phyloP scores from a whole-genome alignment of 2,329 filamentous ascomycete genomes.

The Phialophora tarda region DNA sequence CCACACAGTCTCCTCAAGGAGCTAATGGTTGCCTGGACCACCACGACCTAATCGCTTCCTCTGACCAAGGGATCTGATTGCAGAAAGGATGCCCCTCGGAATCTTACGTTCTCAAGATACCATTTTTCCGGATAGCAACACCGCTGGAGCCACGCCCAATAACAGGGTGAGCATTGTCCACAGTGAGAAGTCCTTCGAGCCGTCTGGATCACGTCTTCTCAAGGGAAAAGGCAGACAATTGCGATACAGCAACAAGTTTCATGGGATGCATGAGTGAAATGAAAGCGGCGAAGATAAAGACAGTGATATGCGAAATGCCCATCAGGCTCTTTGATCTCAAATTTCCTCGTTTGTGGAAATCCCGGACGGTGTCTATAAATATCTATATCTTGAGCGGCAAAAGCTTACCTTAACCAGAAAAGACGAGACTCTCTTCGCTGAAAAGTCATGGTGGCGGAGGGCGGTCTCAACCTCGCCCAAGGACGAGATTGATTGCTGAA shows the following conservation, averaged over 20 bases:
- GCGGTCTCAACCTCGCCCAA: background rate
- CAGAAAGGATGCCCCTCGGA: background rate
- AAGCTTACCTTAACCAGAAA: background rate
- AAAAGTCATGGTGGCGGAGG: background rate
- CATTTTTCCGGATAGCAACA: too few relatives aligned
- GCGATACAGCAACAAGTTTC: background rate
- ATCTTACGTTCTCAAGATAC: background rate
- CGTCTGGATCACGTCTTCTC: background rate
- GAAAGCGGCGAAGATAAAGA: background rate
- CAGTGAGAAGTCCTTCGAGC: too few relatives aligned
- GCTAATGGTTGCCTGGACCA: background rate
- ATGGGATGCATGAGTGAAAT: background rate
- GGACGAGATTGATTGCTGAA: background rate
- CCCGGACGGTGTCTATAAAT: background rate
- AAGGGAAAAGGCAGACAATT: background rate
- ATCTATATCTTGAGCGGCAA: background rate
- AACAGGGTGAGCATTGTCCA: too few relatives aligned
- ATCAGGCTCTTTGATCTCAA: background rate
- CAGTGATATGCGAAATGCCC: background rate
- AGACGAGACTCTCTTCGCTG: background rate
- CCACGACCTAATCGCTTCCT: background rate
- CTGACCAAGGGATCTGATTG: background rate
- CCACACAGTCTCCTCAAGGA: background rate
- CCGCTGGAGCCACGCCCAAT: too few relatives aligned
- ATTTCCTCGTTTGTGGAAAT: background rate